Evolutionary conservation across 306 rosid species (phyloP), one percentile per base, ranked within the genome.

Genomic region (Casuarina equisetifolia): DNA sequence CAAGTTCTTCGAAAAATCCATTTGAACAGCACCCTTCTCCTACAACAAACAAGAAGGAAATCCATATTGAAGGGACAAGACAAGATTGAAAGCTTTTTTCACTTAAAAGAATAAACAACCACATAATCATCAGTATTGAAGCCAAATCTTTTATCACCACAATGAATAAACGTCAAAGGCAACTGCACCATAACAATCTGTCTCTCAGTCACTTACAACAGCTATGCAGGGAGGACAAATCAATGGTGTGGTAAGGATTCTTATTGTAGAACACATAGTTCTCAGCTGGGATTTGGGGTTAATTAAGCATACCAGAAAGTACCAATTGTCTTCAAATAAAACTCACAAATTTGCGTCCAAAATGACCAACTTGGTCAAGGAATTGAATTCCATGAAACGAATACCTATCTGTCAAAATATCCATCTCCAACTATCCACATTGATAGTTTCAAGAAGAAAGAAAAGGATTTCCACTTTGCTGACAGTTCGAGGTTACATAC

Each of bases 11-110:
- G 86, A 88, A 84, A 76, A 52, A 62, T 87, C 96, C 87, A 89
- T 12, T 64, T 63, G 91, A 78, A 87, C 82, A 5, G 98, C 95
- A 40, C 89, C 90, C 83, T 95, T 95, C 83, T 80, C 80, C 98
- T 95, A 79, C 59, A 79, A 74, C 77, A 76, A 76, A 74, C n/a
- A 42, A 42, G 1, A 42, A 8, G 71, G 3, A 40, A 40, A 67
- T 67, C 9, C 50, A 67, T 4, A 7, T 67, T 67, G 43, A 19
- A 38, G 43, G 12, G n/a, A 8, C 9, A 66, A 8, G 50, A 7
- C 5, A 67, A 42, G 12, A 67, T 42, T 19, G 20, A 17, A 17
- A 19, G 3, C n/a, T 39, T 50, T 50, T 39, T 39, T 5, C 71
- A 67, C 70, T 15, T 40, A 16, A 12, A 64, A 15, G 19, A 6